phyloP scores from a whole-genome alignment of 805 yeast species.

The Komagataella mondaviorum region DNA sequence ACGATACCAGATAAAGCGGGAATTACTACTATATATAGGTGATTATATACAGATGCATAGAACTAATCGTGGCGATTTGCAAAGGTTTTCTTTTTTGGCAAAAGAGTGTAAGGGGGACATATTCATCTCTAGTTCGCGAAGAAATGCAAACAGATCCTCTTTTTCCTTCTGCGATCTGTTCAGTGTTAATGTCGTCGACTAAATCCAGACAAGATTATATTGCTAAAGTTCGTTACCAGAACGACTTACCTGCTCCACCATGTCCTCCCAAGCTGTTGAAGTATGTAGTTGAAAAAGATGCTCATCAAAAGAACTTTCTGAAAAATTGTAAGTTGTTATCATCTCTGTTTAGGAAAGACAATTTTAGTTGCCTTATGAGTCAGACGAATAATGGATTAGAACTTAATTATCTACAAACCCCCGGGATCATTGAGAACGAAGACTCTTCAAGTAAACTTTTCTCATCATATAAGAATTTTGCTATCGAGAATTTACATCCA shows the following conservation, averaged over 20 bases:
- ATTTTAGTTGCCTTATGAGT: slow-evolving; percentile 47
- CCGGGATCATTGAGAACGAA: slow-evolving; percentile 55
- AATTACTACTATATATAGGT: neutral
- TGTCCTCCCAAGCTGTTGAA: slow-evolving; percentile 77
- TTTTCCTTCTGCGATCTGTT: neutral
- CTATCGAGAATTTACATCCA: slow-evolving; percentile 44
- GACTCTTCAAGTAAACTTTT: slow-evolving; percentile 19
- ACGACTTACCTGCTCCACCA: slow-evolving; percentile 87
- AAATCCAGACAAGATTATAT: slow-evolving; percentile 53
- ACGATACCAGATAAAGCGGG: neutral
- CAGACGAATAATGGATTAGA: slow-evolving; percentile 64
- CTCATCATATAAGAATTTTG: slow-evolving; percentile 9
- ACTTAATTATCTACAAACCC: slow-evolving; percentile 53
- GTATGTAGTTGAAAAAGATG: slow-evolving; percentile 25
- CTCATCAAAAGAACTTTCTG: slow-evolving; percentile 22
- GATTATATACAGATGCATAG: neutral
- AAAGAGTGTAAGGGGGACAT: neutral
- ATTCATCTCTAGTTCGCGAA: neutral
- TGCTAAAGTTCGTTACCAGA: slow-evolving; percentile 72
- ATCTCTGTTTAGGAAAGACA: slow-evolving; percentile 62
- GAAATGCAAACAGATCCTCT: neutral
- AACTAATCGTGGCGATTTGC: too few species aligned
- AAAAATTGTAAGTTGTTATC: slow-evolving; percentile 47
- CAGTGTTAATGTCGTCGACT: slow-evolving; percentile 2
- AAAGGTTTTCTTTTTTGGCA: too few species aligned